These are phyloP conservation scores for Friedmanniomyces endolithicus DNA, from an alignment of 495 filamentous ascomycete species.

Conservation along the genomic window DNA sequence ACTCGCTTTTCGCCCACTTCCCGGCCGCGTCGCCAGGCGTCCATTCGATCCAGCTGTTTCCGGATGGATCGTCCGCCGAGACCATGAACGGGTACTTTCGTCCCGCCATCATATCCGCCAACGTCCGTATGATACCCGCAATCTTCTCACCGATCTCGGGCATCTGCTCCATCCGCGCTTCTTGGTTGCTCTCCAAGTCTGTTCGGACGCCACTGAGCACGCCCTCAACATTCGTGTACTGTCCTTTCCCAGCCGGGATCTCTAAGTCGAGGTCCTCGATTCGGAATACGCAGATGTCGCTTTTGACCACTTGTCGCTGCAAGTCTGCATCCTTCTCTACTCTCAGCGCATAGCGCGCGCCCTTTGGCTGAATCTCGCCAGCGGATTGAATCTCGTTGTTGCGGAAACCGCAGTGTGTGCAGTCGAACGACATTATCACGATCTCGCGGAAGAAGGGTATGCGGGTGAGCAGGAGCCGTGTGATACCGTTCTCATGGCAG, in stretches of 20 bases:
- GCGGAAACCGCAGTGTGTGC: slow-evolving; percentile 71
- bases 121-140: slow-evolving; percentile 53
- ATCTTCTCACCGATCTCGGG: slow-evolving; percentile 70
- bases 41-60: slow-evolving; percentile 96
- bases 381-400: slow-evolving; percentile 90
- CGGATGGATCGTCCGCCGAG: slow-evolving; percentile 75
- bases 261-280: slow-evolving; percentile 82
- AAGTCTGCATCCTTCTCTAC: slow-evolving; percentile 59
- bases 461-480: slow-evolving; percentile 71
- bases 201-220: slow-evolving; percentile 62
- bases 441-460: slow-evolving; percentile 96
- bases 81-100: slow-evolving; percentile 77
- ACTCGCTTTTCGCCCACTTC: slow-evolving; percentile 75
- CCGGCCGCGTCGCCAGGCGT: slow-evolving; percentile 50
- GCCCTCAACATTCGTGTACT: slow-evolving; percentile 86
- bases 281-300: slow-evolving; percentile 68
- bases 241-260: slow-evolving; percentile 75
- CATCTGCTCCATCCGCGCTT: slow-evolving; percentile 53
- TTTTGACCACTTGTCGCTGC: slow-evolving; percentile 78
- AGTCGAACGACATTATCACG: slow-evolving; percentile 92
- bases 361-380: slow-evolving; percentile 77
- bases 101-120: slow-evolving; percentile 59
- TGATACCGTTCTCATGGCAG: slow-evolving; percentile 76
- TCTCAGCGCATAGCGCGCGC: slow-evolving; percentile 63
- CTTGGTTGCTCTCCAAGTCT: slow-evolving; percentile 64